Evolutionary conservation across 2,329 filamentous ascomycete genomes (phyloP), one percentile per base, ranked within the genome.

Genomic region (Didymella pomorum): DNA sequence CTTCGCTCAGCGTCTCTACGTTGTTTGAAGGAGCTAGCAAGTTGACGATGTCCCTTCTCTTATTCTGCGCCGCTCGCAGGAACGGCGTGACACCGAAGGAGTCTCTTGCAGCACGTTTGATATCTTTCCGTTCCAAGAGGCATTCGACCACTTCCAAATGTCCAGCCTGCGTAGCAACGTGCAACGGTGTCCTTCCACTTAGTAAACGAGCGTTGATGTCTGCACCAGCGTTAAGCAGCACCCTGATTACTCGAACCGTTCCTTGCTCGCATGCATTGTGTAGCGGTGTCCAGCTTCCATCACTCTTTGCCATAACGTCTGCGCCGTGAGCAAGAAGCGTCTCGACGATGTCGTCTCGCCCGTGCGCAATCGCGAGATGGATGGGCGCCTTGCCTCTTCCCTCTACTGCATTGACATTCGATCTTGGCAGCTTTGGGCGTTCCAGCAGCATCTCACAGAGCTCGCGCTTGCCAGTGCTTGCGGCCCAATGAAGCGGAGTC

Each of bases 401-500:
- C 51, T 78, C 75, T 4, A 69, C 61, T 5, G 75, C 72, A 39
- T 75, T 72, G 12, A 77, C 70, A 45, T 75, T 69, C 7, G 74
- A 69, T 41, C 69, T 66, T 11, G 68, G 73, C 0, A 52, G 37
- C 26, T 56, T 65, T 1, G 65, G 50, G 44, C 74, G 63, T 33
- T 67, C 73, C 5, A 85, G 73, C 26, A 87, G 73, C 63, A 81
- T 75, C 53, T 80, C 78, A 18, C 80, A 82, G 11, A 86, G 74
- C 29, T 78, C 76, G 48, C 80, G 73, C 65, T 86, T 85, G 18
- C 83, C 82, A 43, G 84, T 85, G 23, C 82, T 84, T 33, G 83
- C 85, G 1, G 85, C 84, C 84, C 84, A 87, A 59, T 86, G 79
- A 41, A 87, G 69, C 2, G 85, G 82, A 28, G 82, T 84, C 12